A percentile compares a stretch with the other conserved stretches of the same genome.
phyloP scores from a whole-genome alignment of 2,329 filamentous ascomycete species.

The Alternaria arborescens region DNA sequence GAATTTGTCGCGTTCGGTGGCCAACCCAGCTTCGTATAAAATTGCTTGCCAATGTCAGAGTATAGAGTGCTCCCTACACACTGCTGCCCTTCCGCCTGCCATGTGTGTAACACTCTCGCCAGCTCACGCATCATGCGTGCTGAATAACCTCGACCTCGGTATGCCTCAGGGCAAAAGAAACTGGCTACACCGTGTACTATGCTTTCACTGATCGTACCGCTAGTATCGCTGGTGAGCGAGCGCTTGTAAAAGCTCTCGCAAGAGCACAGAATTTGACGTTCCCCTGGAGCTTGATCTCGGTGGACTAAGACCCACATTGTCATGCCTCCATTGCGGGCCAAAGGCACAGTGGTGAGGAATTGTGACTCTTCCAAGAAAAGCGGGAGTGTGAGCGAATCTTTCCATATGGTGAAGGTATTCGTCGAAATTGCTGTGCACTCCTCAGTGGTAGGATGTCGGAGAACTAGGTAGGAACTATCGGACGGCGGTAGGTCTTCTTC shows the following conservation, averaged over 20 bases:
- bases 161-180: slow-evolving; percentile 73
- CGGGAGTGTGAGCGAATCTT: not conserved
- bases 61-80: slow-evolving; percentile 76
- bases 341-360: slow-evolving; percentile 56
- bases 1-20: slow-evolving; percentile 73
- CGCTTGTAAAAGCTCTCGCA: slow-evolving; percentile 50
- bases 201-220: slow-evolving; percentile 62
- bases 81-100: slow-evolving; percentile 52
- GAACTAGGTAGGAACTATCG: not conserved
- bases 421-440: not conserved
- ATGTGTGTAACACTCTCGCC: slow-evolving; percentile 59
- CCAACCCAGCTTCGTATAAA: slow-evolving; percentile 81
- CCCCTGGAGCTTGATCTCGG: slow-evolving; percentile 42
- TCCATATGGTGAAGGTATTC: not conserved
- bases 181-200: slow-evolving; percentile 76
- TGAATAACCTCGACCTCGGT: slow-evolving; percentile 76
- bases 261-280: slow-evolving; percentile 59
- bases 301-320: slow-evolving; percentile 66
- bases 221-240: not conserved
- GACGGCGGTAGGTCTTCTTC: not conserved
- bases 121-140: slow-evolving; percentile 77
- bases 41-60: slow-evolving; percentile 82
- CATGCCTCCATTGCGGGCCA: slow-evolving; percentile 63
- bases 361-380: not conserved
- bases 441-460: not conserved